Evolutionary conservation across 2,329 filamentous ascomycete genomes (phyloP).

Genomic region (Penicillium sp.): DNA sequence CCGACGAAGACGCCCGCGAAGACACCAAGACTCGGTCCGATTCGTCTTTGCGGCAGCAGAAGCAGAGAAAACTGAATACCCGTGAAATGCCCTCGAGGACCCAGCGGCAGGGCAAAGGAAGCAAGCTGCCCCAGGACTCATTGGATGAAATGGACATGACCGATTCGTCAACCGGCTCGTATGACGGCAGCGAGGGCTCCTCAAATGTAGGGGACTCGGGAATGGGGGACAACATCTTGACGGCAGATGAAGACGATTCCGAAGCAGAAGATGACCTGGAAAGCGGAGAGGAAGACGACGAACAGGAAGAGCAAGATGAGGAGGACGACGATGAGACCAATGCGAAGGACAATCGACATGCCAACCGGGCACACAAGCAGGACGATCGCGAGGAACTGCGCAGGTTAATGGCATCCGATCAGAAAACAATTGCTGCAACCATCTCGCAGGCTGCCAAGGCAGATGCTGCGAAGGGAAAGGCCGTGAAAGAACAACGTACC

Average conservation of each 20-base stretch:
- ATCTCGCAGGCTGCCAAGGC: conserved; percentile 66
- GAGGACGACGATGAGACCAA: conserved; percentile 27
- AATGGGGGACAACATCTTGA: background rate
- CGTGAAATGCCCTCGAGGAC: conserved; percentile 19
- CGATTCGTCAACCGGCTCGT: background rate
- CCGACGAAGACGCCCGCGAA: background rate
- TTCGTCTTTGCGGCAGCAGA: background rate
- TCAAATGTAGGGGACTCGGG: background rate
- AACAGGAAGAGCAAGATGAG: conserved; percentile 33
- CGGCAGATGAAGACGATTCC: conserved; percentile 10
- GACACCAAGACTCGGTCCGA: background rate
- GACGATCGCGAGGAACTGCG: conserved; percentile 59
- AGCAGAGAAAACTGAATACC: background rate
- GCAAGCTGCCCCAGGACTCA: background rate
- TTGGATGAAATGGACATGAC: background rate
- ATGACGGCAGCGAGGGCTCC: background rate
- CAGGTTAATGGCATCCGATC: conserved; percentile 66
- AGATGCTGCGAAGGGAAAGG: conserved; percentile 80
- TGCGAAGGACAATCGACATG: conserved; percentile 25
- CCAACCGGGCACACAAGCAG: conserved; percentile 1
- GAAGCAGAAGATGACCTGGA: conserved; percentile 30
- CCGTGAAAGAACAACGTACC: conserved; percentile 80
- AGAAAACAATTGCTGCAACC: conserved; percentile 64
- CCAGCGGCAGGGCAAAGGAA: background rate
- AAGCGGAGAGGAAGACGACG: conserved; percentile 25